Evolutionary conservation across 202 grass and related monocot genomes (phyloP).

Genomic region (Brachypodium distachyon): DNA sequence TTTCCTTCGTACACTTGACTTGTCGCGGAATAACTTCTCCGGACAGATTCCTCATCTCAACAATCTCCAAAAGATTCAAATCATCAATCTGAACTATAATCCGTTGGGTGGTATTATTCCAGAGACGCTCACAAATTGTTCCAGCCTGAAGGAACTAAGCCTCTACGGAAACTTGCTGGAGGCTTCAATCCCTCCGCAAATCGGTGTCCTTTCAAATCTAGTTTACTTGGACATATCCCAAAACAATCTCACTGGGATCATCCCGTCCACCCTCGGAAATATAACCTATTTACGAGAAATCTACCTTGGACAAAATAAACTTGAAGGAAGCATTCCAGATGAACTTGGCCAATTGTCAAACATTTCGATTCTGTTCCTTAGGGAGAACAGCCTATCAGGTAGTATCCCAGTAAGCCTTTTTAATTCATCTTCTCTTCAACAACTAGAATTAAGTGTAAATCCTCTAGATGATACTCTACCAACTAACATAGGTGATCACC

Average conservation of each 20-base stretch:
- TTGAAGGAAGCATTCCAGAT: neutral
- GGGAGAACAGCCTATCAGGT: neutral
- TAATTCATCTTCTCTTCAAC: neutral
- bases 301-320: neutral
- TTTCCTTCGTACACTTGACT: neutral
- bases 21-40: neutral
- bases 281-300: neutral
- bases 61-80: neutral
- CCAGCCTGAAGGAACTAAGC: neutral
- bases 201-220: neutral
- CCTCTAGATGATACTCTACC: neutral
- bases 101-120: neutral
- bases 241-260: neutral
- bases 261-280: neutral
- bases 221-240: neutral
- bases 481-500: neutral
- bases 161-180: neutral
- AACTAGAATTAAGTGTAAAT: neutral
- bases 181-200: neutral
- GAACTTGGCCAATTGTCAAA: neutral
- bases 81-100: rapidly evolving
- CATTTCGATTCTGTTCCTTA: neutral
- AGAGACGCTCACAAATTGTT: neutral
- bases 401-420: neutral
- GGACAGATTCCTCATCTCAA: neutral